Evolutionary conservation across 2,329 filamentous ascomycete species (phyloP).

Genomic region (Ceratocystis cacaofunesta): DNA sequence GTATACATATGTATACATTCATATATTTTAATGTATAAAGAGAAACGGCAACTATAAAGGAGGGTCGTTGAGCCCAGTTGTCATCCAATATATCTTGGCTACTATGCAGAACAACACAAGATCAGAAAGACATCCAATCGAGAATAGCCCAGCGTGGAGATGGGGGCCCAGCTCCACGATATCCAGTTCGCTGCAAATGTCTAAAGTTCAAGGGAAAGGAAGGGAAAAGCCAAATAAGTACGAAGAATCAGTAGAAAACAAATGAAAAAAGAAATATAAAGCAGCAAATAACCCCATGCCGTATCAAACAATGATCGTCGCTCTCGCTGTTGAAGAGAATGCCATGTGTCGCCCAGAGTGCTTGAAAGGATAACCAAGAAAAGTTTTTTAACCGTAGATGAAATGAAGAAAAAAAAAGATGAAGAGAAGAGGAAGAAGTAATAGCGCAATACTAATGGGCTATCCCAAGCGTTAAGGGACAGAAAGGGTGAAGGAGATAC

Average conservation of each 20-base stretch:
- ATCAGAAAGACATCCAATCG: background rate
- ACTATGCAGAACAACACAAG: background rate
- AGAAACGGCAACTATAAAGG: background rate
- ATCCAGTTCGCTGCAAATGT: background rate
- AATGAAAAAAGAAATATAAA: background rate
- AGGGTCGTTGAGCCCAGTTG: constrained; percentile 5
- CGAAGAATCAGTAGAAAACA: constrained; percentile 3
- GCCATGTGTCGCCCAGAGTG: constrained; percentile 13
- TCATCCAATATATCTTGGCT: background rate
- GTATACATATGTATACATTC: background rate
- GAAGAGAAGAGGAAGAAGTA: background rate
- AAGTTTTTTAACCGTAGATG: constrained; percentile 2
- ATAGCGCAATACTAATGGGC: background rate
- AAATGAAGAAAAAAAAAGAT: constrained; percentile 11
- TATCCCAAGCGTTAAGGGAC: constrained; percentile 1
- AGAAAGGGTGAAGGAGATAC: background rate
- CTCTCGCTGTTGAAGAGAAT: constrained; percentile 19
- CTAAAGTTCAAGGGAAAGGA: background rate
- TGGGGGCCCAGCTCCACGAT: background rate
- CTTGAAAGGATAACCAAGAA: constrained; percentile 6
- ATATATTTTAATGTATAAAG: background rate
- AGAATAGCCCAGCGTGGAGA: background rate
- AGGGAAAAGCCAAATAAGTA: background rate
- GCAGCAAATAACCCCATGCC: constrained; percentile 6
- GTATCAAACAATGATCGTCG: constrained; percentile 16